Percentiles rank a stretch among this genome's conserved stretches.
phyloP scores from a whole-genome alignment of 176 grass and related monocot species.

The Themeda triandra region DNA sequence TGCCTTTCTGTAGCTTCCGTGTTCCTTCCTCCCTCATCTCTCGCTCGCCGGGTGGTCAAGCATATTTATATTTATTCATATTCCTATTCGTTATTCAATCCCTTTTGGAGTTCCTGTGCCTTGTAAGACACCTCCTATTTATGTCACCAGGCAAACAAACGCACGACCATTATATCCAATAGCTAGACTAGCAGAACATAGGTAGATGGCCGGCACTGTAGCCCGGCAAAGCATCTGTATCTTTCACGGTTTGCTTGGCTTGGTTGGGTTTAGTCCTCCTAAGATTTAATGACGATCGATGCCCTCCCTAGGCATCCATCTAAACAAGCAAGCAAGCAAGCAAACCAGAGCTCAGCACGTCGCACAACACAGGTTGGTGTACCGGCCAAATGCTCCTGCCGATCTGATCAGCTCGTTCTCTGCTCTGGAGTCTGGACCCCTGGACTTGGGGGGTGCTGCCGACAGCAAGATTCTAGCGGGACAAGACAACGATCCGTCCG shows the following conservation, averaged over 20 bases:
- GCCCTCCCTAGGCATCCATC: background rate
- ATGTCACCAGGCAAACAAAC: background rate
- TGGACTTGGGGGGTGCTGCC: background rate
- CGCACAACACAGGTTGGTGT: constrained; percentile 14
- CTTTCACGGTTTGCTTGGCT: constrained; percentile 1
- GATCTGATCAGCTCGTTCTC: background rate
- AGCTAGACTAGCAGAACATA: no score
- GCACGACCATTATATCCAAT: background rate
- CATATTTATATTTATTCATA: background rate
- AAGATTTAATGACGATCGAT: background rate
- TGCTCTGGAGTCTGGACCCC: no score
- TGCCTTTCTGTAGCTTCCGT: background rate
- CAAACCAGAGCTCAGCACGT: background rate
- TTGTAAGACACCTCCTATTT: constrained; percentile 22
- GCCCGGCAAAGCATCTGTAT: background rate
- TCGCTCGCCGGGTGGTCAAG: background rate
- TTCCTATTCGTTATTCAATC: background rate
- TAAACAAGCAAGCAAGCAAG: background rate
- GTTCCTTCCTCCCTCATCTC: no score
- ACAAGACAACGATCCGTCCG: background rate
- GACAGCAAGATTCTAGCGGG: constrained; percentile 16
- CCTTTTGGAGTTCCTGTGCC: background rate
- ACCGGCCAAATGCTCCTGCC: constrained; percentile 6
- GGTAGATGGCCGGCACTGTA: background rate
- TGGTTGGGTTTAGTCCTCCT: background rate